Base-by-base conservation (phyloP, 805 yeast genomes). In the Kodamaea laetipori region DNA sequence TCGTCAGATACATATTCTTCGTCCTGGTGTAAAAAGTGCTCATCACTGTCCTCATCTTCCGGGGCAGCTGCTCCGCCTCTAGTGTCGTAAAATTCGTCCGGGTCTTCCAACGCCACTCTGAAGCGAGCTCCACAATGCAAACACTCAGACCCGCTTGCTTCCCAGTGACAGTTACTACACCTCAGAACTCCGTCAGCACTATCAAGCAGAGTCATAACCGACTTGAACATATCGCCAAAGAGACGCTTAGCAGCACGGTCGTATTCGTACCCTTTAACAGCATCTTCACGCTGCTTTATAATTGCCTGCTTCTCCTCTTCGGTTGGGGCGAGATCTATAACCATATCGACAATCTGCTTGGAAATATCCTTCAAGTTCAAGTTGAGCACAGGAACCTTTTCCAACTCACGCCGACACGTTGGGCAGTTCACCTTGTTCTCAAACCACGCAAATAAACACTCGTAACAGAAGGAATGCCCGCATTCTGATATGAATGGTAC, bases 111-210 rank as follows among this genome's bases (percentile, higher is more conserved):
- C 1, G 69, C 59, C 6, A 55, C 49, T 17, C 71, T 55, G 48
- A 84, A 73, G 24, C 79, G 58, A 45, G 78, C 64, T 4, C 84
- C 84, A 60, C 94, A 86, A 54, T 85, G 84, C 4, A 78, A 71
- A 54, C 94, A 86, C n/a, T 63, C 68, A 3, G 73, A 64, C 0
- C 86, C 89, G 47, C 78, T 78, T 1, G 84, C 80, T 54, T 86
- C 92, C 92, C 92, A 86, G 54, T 82, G 89, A 58, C 94, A 86
- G 44, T 78, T 76, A 6, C 85, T 78, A 55, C 94, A 86, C 43
- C 92, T 63, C 0, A 85, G 78, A 7, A 85, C 86, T 2, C 90
- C 90, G 54, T 86, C 92, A 21, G 78, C 78, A 21, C 66, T 67
- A 53, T 83, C 90, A 1, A 82, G 66, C 2, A 80, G 60, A 0